Evolutionary conservation across 2,329 filamentous ascomycete species (phyloP), one percentile per base, ranked within the genome.

Genomic region (Coniochaeta prunicola): DNA sequence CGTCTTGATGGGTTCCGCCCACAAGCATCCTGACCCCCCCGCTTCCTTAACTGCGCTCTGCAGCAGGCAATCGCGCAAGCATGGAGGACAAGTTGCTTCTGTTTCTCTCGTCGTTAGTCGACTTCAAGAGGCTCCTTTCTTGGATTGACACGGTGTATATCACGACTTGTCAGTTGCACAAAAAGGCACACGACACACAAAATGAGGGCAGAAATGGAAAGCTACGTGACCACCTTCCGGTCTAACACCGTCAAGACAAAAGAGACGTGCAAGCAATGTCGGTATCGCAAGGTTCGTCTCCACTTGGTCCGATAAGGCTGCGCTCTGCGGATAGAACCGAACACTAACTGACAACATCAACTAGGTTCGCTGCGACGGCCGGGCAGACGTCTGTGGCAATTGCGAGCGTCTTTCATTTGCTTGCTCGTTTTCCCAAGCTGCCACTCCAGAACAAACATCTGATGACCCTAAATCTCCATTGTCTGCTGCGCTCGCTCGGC

Each of bases 391-490:
- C 26, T 73, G 71, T 53, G 63, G 66, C 1, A 72, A 73, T 58
- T 73, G 71, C 59, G 64, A 69, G 42, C 69, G 71, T 28, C 58
- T 73, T 7, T 64, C 65, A 9, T 71, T 73, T 58, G 66, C 67
- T 34, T 73, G 71, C 57, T 73, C 71, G 15, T 70, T 73, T n/a
- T 65, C 65, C 53, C 65, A 68, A 31, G 61, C 64, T 5, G 61
- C 66, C 59, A 17, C 53, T 61, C 64, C 21, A 60, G 61, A 57
- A 50, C 62, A 13, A 58, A 61, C 1, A 62, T 65, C 55, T 66
- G 33, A 69, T 66, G 58, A 59, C 65, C 6, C 54, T 66, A 67
- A 3, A 66, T 69, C 58, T 64, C 65, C 19, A 63, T 65, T 4
- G 63, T 65, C 53, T 65, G 68, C n/a, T 67, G 66, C 67, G 50